Base-by-base conservation (phyloP, 2,329 filamentous ascomycete genomes). In the Colletotrichum incanum region DNA sequence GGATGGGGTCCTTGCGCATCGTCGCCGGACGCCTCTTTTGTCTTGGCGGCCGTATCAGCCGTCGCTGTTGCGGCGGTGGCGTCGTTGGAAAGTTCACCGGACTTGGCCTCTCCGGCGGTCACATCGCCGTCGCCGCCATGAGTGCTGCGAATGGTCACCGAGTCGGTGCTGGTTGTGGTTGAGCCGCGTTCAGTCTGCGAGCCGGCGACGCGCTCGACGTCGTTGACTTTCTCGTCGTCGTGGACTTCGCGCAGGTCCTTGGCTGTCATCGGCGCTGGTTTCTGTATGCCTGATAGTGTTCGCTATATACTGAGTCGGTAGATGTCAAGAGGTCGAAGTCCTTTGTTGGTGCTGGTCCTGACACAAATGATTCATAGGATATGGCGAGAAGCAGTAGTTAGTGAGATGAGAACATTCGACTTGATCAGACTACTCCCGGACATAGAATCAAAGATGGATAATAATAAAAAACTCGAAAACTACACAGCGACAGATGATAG, bases 211-310 rank as follows among this genome's bases (percentile, higher is more conserved):
- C 67, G 71, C 23, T 71, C 71, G 18, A 66, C 34, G 23, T 72
- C 70, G 52, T 65, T 67, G 67, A 66, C 26, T 39, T 73, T 73
- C 20, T 71, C 70, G 67, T 71, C 70, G 66, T 73, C 70, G 66
- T 55, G 66, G 50, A 70, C 45, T n/a, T 31, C 52, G 34, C 14
- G 49, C 7, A 28, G 20, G 18, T 58, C 31, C 14, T 58, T 61
- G 43, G 39, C 70, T 41, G 54, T 50, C 70, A 72, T 72, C 66
- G 69, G 60, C 18, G 18, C 56, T 20, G 23, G 3, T n/a, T 5
- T 37, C 2, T 12, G 11, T 34, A 12, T 18, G 34, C n/a, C 16
- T 37, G 43, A 2, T 16, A 5, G 23, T 23, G 4, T 34, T 9
- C 28, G 58, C 12, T 31, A 41, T 60, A 7, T n/a, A n/a, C 1